Conservation (phyloP, 1,284 basidiomycete species). For the Coriolopsis trogii region DNA sequence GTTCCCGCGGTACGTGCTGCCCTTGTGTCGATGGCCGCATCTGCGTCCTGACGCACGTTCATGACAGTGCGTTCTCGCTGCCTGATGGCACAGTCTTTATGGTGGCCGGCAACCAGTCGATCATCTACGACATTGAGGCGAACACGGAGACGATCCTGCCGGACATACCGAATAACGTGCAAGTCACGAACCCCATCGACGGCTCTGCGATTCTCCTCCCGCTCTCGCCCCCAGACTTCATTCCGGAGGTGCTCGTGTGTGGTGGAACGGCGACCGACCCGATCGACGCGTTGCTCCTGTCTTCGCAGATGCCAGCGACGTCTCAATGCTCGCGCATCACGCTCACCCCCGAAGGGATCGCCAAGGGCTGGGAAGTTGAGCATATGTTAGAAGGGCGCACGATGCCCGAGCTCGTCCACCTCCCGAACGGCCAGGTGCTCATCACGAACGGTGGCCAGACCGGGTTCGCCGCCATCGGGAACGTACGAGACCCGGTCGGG, state of each 20-base stretch:
- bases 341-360: slow-evolving; percentile 28
- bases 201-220: slow-evolving; percentile 53
- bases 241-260: slow-evolving; percentile 52
- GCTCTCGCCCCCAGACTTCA: slow-evolving; percentile 46
- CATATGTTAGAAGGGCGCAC: slow-evolving; percentile 71
- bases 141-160: slow-evolving; percentile 45
- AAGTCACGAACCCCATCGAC: slow-evolving; percentile 45
- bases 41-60: no score
- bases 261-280: slow-evolving; percentile 42
- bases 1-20: slow-evolving; percentile 47
- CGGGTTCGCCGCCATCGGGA: slow-evolving; percentile 59
- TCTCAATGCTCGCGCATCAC: slow-evolving; percentile 42
- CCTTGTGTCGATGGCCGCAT: no score
- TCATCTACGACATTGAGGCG: slow-evolving; percentile 31
- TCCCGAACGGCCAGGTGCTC: slow-evolving; percentile 73
- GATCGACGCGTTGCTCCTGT: slow-evolving; percentile 35
- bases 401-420: slow-evolving; percentile 78
- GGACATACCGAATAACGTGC: slow-evolving; percentile 52
- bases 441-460: slow-evolving; percentile 70
- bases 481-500: slow-evolving; percentile 49
- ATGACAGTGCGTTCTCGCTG: slow-evolving; percentile 25
- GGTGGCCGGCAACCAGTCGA: slow-evolving; percentile 48
- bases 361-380: slow-evolving; percentile 55
- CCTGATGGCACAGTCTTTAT: slow-evolving; percentile 46
- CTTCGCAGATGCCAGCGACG: slow-evolving; percentile 44